Percentiles rank a stretch among this genome's conserved stretches.
phyloP scores from a whole-genome alignment of 345 rosid species.

The Raphanus raphanistrum region DNA sequence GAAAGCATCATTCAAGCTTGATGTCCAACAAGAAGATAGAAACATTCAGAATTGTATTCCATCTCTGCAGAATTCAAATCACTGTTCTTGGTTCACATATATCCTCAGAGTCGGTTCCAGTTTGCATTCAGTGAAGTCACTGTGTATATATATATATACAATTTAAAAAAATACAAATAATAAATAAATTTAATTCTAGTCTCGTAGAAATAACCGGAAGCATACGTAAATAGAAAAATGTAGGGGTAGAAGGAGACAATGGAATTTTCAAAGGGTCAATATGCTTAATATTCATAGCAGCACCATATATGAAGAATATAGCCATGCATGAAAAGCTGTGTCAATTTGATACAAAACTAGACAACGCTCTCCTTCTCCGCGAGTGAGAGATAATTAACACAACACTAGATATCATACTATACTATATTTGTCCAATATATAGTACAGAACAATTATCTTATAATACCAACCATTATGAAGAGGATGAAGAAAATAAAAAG shows the following conservation, averaged over 20 bases:
- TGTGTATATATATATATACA: too few species aligned
- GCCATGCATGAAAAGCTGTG: too few species aligned
- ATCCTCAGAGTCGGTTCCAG: neutral
- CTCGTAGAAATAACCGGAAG: neutral
- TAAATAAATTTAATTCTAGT: neutral
- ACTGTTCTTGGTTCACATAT: neutral
- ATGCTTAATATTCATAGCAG: too few species aligned
- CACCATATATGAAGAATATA: too few species aligned
- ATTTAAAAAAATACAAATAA: neutral
- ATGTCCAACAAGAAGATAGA: neutral
- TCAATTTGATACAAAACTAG: too few species aligned
- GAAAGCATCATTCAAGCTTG: neutral
- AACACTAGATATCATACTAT: too few species aligned
- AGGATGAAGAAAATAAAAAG: too few species aligned
- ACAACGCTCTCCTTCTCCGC: too few species aligned
- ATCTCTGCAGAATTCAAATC: neutral
- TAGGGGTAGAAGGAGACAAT: conserved; percentile 28
- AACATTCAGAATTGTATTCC: neutral
- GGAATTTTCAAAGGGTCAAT: conserved; percentile 25
- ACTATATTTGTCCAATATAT: too few species aligned
- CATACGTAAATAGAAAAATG: neutral
- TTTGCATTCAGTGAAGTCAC: neutral
- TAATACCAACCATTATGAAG: too few species aligned
- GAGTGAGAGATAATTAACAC: too few species aligned
- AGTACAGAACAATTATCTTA: too few species aligned